A percentile compares a stretch with the other conserved stretches of the same genome.
Evolutionary conservation across 805 yeast species (phyloP).

Genomic region (Barnettozyma wickerhamii): DNA sequence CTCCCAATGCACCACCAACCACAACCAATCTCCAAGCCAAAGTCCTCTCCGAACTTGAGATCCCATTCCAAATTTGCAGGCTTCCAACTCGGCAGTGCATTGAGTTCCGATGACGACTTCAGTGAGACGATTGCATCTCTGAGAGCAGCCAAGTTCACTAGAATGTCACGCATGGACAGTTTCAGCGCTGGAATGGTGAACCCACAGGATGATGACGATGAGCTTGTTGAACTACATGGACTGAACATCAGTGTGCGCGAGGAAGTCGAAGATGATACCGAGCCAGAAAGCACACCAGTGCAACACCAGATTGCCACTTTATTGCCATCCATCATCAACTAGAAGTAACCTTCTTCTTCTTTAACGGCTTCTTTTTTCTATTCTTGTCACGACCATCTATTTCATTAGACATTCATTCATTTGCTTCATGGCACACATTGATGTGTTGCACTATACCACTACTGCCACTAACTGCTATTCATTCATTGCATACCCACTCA

Average conservation of each 20-base stretch:
- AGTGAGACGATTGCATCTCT: constrained; percentile 16
- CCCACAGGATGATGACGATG: not conserved
- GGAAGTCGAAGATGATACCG: not conserved
- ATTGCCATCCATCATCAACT: constrained; percentile 10
- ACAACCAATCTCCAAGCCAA: no score
- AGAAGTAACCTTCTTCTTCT: not conserved
- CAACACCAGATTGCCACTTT: constrained; percentile 10
- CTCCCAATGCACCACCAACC: not conserved
- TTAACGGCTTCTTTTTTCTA: no score
- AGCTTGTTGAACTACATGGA: not conserved
- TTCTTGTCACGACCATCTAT: not conserved
- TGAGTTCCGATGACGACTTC: constrained; percentile 11
- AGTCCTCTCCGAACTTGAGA: no score
- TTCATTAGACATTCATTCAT: not conserved
- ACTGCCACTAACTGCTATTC: not conserved
- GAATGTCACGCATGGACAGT: constrained; percentile 13
- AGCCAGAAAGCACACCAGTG: constrained; percentile 11
- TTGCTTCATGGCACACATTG: not conserved
- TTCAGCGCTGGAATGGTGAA: not conserved
- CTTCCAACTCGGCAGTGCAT: no score
- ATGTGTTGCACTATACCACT: not conserved
- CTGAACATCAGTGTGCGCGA: no score
- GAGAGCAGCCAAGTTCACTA: constrained; percentile 18
- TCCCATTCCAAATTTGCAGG: no score
- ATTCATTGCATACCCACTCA: not conserved